Evolutionary conservation across 176 grass and related monocot species (phyloP), one percentile per base, ranked within the genome.

Genomic region (Raddia distichophylla): DNA sequence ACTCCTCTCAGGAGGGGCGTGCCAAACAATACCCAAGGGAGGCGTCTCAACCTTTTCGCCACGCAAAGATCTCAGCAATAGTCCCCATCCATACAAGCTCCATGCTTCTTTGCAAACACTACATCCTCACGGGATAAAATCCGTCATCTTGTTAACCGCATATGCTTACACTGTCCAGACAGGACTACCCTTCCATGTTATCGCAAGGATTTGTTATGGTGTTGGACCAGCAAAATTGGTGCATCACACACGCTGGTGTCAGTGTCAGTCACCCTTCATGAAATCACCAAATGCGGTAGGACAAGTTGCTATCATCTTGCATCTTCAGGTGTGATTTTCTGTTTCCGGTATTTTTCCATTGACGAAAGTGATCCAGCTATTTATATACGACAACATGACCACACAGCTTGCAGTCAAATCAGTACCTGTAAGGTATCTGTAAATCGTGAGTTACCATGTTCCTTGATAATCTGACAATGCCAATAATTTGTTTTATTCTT

Each of bases 1-100:
- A 88, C 87, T 71, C 82, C 87, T 33, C 67, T 90, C 53, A 90
- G 88, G 33, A 89, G 83, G 20, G 75, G 80, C 47, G 48, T 44
- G 7, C 1, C 79, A 10, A 82, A 52, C 54, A 89, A 84, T 53
- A 67, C 35, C 52, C 87, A 75, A 1, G 70, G 32, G n/a, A 85
- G 74, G 77, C 80, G 84, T 5, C 73, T 87, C 71, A 67, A 42
- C 74, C 73, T 68, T 48, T 94, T 94, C 56, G 44, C 72, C 7
- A 34, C 32, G 4, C 87, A 73, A 16, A 85, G 57, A 81, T 20
- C 72, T 64, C 37, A 62, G 7, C 53, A 44, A 10, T 54, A 62
- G 80, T 9, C 27, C 1, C 18, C 15, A 4, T 54, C n/a, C 10
- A 20, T 20, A 69, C 42, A 22, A 55, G 13, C 70, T n/a, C 11